These are phyloP conservation scores for Leptodermis oblonga DNA, from an alignment of 257 asterid species.

Conservation along the genomic window DNA sequence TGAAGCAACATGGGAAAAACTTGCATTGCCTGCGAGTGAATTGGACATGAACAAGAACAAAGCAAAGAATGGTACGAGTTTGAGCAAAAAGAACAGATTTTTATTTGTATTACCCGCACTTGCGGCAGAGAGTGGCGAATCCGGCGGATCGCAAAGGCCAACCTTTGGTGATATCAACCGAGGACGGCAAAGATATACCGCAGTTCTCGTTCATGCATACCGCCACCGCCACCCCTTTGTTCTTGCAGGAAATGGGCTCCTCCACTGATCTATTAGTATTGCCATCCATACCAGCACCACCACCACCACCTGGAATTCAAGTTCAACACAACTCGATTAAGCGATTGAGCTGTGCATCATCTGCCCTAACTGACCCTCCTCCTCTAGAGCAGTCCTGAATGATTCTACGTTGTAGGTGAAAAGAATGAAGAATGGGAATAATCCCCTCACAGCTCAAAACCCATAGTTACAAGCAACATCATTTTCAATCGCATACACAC, in stretches of 20 bases:
- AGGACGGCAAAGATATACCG: constrained; percentile 27
- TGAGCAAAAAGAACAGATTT: neutral
- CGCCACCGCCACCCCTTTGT: constrained; percentile 7
- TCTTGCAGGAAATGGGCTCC: neutral
- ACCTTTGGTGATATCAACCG: constrained; percentile 55
- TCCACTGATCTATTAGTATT: neutral
- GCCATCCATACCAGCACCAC: neutral
- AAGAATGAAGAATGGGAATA: neutral
- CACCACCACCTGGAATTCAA: neutral
- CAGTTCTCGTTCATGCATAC: constrained; percentile 80
- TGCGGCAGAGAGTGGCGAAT: constrained; percentile 61
- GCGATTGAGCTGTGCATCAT: too few relatives aligned
- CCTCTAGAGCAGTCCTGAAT: neutral
- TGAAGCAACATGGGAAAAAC: constrained; percentile 10
- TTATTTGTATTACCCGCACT: constrained; percentile 56
- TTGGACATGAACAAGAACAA: too few relatives aligned
- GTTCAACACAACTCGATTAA: neutral
- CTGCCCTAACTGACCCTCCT: too few relatives aligned
- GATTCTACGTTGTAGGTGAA: neutral
- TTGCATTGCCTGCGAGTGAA: too few relatives aligned
- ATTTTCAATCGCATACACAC: too few relatives aligned
- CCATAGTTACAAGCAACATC: constrained; percentile 2
- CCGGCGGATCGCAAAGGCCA: constrained; percentile 86
- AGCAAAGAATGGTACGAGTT: too few relatives aligned
- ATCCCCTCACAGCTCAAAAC: neutral